A percentile compares a stretch with the other conserved stretches of the same genome.
Conservation (phyloP, 1,284 basidiomycete species). For the Boletus holoroseus region DNA sequence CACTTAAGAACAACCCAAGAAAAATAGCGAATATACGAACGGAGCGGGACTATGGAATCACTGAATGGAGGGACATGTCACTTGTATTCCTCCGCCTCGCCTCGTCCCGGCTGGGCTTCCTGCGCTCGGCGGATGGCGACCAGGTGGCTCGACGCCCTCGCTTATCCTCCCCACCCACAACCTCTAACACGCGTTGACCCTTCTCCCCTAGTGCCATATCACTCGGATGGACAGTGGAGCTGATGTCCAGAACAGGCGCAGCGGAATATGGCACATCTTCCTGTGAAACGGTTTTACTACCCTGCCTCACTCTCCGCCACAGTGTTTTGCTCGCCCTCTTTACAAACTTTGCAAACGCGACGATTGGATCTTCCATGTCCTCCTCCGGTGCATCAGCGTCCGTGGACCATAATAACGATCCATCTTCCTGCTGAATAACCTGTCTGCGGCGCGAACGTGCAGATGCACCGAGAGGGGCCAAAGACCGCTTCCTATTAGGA, state of each 20-base stretch:
- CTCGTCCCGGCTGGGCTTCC: constrained; percentile 13
- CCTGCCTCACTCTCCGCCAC: constrained; percentile 35
- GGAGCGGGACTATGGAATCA: background rate
- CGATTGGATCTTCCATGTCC: constrained; percentile 40
- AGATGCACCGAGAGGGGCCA: constrained; percentile 57
- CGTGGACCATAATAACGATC: constrained; percentile 22
- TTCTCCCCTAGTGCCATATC: constrained; percentile 5
- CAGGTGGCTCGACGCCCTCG: constrained; percentile 23
- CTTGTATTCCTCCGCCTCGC: constrained; percentile 25
- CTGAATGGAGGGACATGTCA: constrained; percentile 12
- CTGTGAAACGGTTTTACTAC: constrained; percentile 19
- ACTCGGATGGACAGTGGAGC: constrained; percentile 1
- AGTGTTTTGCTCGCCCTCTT: constrained; percentile 41
- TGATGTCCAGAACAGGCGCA: constrained; percentile 29
- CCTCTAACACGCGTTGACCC: background rate
- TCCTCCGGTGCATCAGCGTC: constrained; percentile 26
- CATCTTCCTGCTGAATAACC: constrained; percentile 15
- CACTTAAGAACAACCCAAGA: background rate
- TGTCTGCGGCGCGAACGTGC: constrained; percentile 44
- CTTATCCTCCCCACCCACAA: constrained; percentile 7
- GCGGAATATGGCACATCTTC: constrained; percentile 9
- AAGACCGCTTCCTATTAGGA: constrained; percentile 49
- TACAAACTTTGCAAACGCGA: constrained; percentile 43
- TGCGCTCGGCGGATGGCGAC: constrained; percentile 24
- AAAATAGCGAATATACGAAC: background rate